Evolutionary conservation across 1,284 basidiomycete genomes (phyloP).

Genomic region (Ceratobasidium sp.): DNA sequence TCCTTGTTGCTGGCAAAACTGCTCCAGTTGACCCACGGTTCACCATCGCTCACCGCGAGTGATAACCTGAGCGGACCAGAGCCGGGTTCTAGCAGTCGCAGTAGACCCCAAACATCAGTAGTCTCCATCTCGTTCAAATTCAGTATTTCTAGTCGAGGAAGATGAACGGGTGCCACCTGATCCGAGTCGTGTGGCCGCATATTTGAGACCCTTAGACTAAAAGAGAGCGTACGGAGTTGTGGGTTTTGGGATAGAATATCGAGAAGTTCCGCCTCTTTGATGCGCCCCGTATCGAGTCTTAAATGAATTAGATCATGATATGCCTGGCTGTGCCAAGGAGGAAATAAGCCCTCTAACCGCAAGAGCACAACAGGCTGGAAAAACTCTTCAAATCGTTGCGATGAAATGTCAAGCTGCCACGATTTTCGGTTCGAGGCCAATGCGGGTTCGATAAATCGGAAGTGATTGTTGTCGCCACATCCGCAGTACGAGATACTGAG

Average conservation of each 20-base stretch:
- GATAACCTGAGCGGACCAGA: background rate
- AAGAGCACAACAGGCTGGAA: background rate
- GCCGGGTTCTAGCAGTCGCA: slow-evolving; percentile 13
- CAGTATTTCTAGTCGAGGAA: too few species aligned
- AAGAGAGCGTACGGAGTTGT: background rate
- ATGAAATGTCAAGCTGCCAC: background rate
- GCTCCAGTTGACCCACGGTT: background rate
- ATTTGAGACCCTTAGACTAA: background rate
- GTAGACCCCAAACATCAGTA: background rate
- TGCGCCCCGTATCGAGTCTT: background rate
- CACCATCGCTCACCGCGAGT: background rate
- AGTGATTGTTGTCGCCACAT: background rate
- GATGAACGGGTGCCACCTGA: too few species aligned
- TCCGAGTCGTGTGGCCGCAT: too few species aligned
- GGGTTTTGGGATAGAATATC: background rate
- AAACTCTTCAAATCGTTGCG: background rate
- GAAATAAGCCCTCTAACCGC: background rate
- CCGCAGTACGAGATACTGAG: background rate
- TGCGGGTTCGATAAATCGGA: background rate
- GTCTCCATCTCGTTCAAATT: too few species aligned
- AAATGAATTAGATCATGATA: background rate
- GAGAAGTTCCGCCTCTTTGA: background rate
- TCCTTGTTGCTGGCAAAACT: background rate
- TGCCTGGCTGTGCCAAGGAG: slow-evolving; percentile 1
- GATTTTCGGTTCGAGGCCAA: background rate